Percentiles rank a stretch among this genome's conserved stretches.
Conservation (phyloP, 352 stramenopile genomes). For the Phytopythium boreale region DNA sequence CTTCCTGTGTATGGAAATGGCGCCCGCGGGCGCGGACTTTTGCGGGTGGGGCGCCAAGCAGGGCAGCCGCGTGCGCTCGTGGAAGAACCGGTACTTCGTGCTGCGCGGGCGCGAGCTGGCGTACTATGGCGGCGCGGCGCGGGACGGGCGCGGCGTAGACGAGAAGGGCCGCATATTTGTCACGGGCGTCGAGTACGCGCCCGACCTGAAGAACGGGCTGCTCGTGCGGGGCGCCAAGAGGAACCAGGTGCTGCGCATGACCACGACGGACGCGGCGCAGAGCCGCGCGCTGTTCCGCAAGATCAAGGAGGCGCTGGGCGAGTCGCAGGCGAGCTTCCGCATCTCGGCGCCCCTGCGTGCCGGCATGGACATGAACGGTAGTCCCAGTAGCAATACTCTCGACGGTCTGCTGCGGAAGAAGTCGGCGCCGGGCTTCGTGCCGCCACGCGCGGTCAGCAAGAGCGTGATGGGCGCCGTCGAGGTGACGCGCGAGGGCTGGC, state of each 20-base stretch:
- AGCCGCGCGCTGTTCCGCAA: slow-evolving; percentile 41
- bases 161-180: slow-evolving; percentile 65
- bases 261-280: slow-evolving; percentile 47
- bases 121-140: slow-evolving; percentile 53
- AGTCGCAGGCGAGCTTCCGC: slow-evolving; percentile 25
- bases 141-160: slow-evolving; percentile 27
- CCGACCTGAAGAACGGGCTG: slow-evolving; percentile 45
- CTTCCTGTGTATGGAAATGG: neutral
- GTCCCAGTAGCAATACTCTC: neutral
- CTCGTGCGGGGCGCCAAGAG: slow-evolving; percentile 54
- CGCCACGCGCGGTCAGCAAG: neutral
- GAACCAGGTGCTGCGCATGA: slow-evolving; percentile 63
- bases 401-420: neutral
- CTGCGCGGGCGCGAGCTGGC: slow-evolving; percentile 45
- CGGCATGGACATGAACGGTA: neutral
- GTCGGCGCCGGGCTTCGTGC: slow-evolving; percentile 2
- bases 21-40: slow-evolving; percentile 13
- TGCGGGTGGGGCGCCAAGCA: slow-evolving; percentile 70
- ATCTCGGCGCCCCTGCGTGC: neutral
- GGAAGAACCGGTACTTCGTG: slow-evolving; percentile 77
- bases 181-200: slow-evolving; percentile 45
- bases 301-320: slow-evolving; percentile 40
- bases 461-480: neutral
- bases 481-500: slow-evolving; percentile 24
- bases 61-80: slow-evolving; percentile 63